A percentile compares a stretch with the other conserved stretches of the same genome.
Conservation (phyloP, 2,329 filamentous ascomycete genomes). For the Fusarium sp. region DNA sequence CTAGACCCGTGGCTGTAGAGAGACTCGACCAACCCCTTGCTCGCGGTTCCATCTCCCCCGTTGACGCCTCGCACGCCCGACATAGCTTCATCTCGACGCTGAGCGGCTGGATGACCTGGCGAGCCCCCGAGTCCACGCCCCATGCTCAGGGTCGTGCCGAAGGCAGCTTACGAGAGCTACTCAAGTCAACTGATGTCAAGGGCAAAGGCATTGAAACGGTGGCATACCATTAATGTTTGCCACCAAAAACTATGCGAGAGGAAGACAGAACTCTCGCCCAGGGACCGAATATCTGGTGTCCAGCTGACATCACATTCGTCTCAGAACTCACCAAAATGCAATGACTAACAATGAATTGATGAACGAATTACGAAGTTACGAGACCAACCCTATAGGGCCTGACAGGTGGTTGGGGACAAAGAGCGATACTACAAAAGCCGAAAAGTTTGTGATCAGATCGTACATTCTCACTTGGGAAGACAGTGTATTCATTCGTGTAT, state of each 20-base stretch:
- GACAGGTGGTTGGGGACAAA: neutral
- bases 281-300: neutral
- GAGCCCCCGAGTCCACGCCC: constrained; percentile 35
- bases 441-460: constrained; percentile 29
- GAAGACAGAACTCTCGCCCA: constrained; percentile 44
- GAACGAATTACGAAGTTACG: constrained; percentile 41
- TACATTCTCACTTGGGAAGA: constrained; percentile 10
- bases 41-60: constrained; percentile 46
- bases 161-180: constrained; percentile 66
- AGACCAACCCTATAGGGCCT: constrained; percentile 22
- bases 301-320: neutral
- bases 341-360: constrained; percentile 35
- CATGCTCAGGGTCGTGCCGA: constrained; percentile 63
- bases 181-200: constrained; percentile 55
- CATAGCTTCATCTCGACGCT: constrained; percentile 55
- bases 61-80: constrained; percentile 40
- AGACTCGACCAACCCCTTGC: constrained; percentile 44
- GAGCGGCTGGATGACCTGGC: constrained; percentile 62
- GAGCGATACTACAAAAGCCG: neutral
- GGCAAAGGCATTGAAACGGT: constrained; percentile 49
- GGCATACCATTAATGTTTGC: constrained; percentile 9
- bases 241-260: constrained; percentile 31
- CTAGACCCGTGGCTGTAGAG: constrained; percentile 32
- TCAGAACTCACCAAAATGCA: constrained; percentile 18
- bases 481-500: neutral